These are phyloP conservation scores for Passiflora organensis DNA, from an alignment of 345 rosid genomes.

Conservation along the genomic window DNA sequence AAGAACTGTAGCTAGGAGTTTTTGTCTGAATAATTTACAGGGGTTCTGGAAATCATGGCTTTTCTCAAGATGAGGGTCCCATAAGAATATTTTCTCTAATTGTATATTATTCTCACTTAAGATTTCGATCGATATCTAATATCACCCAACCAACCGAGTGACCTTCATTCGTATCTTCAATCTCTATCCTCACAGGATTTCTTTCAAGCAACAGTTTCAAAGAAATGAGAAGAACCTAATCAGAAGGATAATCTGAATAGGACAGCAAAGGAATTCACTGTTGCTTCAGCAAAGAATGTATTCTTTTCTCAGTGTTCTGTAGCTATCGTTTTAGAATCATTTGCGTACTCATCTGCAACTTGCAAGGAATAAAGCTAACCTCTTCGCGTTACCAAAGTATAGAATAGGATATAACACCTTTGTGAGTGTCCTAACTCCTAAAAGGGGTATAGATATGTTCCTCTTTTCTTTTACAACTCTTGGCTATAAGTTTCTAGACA, in stretches of 20 bases:
- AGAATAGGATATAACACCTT: not conserved
- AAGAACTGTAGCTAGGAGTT: no score
- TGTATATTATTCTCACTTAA: no score
- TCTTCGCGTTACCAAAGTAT: not conserved
- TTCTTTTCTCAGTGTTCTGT: conserved; percentile 17
- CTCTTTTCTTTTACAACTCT: no score
- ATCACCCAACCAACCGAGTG: no score
- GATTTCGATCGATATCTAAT: no score
- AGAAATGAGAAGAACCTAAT: conserved; percentile 5
- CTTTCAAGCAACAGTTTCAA: conserved; percentile 1
- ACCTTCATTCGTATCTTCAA: no score
- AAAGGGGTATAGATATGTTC: no score
- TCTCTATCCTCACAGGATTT: no score
- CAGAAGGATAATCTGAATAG: conserved; percentile 2
- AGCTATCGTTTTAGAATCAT: conserved; percentile 19
- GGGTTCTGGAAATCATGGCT: no score
- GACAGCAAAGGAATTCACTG: conserved; percentile 20
- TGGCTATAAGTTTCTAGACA: not conserved
- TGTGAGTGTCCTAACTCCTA: not conserved
- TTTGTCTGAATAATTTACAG: no score
- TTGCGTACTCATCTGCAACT: conserved; percentile 2
- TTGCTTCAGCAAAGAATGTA: conserved; percentile 28
- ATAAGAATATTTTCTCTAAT: no score
- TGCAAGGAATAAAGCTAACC: conserved; percentile 16
- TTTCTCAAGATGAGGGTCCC: no score